These are phyloP conservation scores for Syncephalis fuscata DNA, from an alignment of 371 early-diverging fungal genomes.

Conservation along the genomic window DNA sequence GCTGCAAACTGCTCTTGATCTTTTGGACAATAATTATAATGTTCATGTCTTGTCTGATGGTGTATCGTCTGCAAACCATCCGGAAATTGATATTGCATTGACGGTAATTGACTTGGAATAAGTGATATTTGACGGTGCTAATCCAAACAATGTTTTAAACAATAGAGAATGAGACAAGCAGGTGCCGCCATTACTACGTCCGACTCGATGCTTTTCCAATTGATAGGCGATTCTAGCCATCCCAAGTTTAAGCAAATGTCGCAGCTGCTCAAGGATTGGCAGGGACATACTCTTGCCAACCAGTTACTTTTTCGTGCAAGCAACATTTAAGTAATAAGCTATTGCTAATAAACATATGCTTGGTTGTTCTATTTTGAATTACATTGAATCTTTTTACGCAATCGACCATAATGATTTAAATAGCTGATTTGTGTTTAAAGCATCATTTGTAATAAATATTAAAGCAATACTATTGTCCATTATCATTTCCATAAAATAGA, in stretches of 20 bases:
- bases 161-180: conserved; percentile 45
- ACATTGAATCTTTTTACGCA: too few species aligned
- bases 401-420: too few species aligned
- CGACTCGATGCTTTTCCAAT: conserved; percentile 83
- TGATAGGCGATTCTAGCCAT: conserved; percentile 62
- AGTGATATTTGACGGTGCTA: too few species aligned
- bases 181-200: conserved; percentile 73
- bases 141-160: too few species aligned
- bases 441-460: too few species aligned
- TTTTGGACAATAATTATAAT: conserved; percentile 51
- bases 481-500: too few species aligned
- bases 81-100: conserved; percentile 74
- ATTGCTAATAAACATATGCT: too few species aligned
- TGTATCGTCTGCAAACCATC: conserved; percentile 69
- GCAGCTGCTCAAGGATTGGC: conserved; percentile 64
- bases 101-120: conserved; percentile 19
- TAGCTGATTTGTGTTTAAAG: too few species aligned
- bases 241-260: conserved; percentile 65
- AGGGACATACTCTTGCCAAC: conserved; percentile 36
- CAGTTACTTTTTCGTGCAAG: conserved; percentile 24
- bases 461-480: too few species aligned
- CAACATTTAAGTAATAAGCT: conserved; percentile 1
- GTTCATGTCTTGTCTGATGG: conserved; percentile 85
- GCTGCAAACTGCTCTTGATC: conserved; percentile 78
- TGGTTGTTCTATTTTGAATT: too few species aligned